Evolutionary conservation across 495 filamentous ascomycete genomes (phyloP).

Genomic region (Aspergillus sclerotioniger): DNA sequence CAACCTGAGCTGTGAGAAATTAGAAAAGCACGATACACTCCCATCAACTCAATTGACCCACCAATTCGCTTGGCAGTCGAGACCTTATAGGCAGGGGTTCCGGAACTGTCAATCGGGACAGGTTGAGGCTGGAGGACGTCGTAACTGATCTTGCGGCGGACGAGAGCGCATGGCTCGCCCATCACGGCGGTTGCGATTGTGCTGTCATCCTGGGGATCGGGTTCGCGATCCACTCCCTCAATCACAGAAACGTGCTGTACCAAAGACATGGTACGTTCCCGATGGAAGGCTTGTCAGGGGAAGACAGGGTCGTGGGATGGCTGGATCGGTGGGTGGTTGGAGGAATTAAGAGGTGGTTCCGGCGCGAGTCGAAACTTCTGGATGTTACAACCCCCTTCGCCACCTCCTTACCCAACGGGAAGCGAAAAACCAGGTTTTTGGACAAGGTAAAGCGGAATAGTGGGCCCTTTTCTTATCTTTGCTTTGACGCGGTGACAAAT

Average conservation of each 20-base stretch:
- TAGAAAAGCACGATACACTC: not conserved
- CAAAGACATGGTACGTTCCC: conserved; percentile 34
- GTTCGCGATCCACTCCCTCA: conserved; percentile 41
- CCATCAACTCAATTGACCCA: conserved; percentile 20
- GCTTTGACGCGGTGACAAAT: not conserved
- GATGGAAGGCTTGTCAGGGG: not conserved
- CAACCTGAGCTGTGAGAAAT: conserved; percentile 51
- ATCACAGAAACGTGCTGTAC: conserved; percentile 42
- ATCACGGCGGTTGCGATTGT: conserved; percentile 6
- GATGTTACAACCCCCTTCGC: not conserved
- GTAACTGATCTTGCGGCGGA: conserved; percentile 33
- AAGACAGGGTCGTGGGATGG: not conserved
- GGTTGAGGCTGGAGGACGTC: conserved; percentile 29
- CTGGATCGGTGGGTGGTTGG: not conserved
- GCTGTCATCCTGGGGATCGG: conserved; percentile 18
- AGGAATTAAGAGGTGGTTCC: not conserved
- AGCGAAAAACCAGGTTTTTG: not conserved
- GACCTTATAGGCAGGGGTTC: conserved; percentile 51
- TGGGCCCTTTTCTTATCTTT: not conserved
- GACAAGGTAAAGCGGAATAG: not conserved
- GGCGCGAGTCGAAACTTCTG: conserved; percentile 11
- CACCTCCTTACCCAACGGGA: conserved; percentile 1
- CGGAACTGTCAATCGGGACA: conserved; percentile 22
- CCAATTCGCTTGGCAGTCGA: conserved; percentile 50
- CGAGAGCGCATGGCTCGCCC: conserved; percentile 13